Evolutionary conservation across 768 basidiomycete genomes (phyloP).

Genomic region (Pilatotrama ljubarskyi): DNA sequence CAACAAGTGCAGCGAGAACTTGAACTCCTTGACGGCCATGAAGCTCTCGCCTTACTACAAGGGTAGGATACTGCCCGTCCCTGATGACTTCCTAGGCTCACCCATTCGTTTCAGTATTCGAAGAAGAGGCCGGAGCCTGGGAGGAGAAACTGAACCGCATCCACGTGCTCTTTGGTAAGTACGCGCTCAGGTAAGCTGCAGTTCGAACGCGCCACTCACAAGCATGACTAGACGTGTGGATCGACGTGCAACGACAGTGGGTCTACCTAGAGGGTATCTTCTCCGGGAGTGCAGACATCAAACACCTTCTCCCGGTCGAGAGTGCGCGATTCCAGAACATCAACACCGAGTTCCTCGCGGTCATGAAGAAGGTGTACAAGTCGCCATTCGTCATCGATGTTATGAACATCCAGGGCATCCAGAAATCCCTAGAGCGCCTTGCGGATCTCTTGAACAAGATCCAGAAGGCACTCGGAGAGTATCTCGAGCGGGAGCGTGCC

Average conservation of each 20-base stretch:
- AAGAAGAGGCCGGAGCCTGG: conserved; percentile 93
- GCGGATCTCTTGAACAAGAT: conserved; percentile 97
- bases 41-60: conserved; percentile 98
- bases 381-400: conserved; percentile 97
- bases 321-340: conserved; percentile 98
- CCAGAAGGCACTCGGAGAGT: conserved; percentile 98
- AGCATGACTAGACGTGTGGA: conserved; percentile 81
- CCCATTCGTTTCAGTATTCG: conserved; percentile 60
- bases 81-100: background rate
- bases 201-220: conserved; percentile 6
- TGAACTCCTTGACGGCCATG: conserved; percentile 96
- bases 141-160: conserved; percentile 96
- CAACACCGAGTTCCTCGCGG: conserved; percentile 94
- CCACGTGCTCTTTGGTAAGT: conserved; percentile 90
- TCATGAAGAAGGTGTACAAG: conserved; percentile 99
- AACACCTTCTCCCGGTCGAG: conserved; percentile 96
- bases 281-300: conserved; percentile 99
- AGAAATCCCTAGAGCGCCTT: conserved; percentile 95
- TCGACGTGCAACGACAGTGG: conserved; percentile 99
- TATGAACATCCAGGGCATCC: conserved; percentile 92
- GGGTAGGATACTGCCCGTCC: conserved; percentile 52
- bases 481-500: conserved; percentile 94
- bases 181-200: background rate
- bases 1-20: conserved; percentile 94
- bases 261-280: conserved; percentile 99